Base-by-base conservation (phyloP, 2,329 filamentous ascomycete genomes). In the Fusarium sarcochroum region DNA sequence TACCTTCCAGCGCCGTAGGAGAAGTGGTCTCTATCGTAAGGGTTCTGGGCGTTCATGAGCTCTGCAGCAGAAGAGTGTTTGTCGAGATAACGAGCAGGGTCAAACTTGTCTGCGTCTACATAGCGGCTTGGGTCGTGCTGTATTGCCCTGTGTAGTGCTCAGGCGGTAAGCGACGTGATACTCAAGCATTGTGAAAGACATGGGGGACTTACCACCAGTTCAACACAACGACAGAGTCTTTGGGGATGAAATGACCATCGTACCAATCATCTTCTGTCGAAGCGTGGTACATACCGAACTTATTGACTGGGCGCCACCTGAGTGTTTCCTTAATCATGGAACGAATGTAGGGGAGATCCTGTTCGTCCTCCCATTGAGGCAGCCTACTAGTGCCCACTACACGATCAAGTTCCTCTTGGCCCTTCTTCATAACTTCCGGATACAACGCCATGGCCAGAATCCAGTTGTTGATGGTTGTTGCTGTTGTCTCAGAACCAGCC, bases 381-480 rank as follows among this genome's bases (percentile, higher is more conserved):
- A 79, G 53, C 5, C 82, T 73, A 5, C 73, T 69, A 6, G 62
- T 47, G 1, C 82, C 81, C 14, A 84, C 61, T 1, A 83, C 76
- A 1, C 69, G 45, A 53, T 83, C 81, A 21, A 84, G 72, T 56
- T 84, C 81, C 20, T 63, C 64, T 37, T 68, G 67, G 5, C 41
- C 67, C n/a, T 60, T 68, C 5, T 45, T 62, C 48, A 57, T 48
- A 0, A 82, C 80, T 21, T 77, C 78, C 6, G 76, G 75, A 32
- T 79, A 78, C 1, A 81, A 73, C 3, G 76, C 64, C 82, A 85
- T 85, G 15, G 84, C 85, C 34, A 83, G 78, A 5, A 82, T 75
- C 66, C 85, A 85, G 6, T 75, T 78, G 30, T 79, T 73, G 6
- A 86, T 56, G 5, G 66, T 69, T 1, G 65, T 71, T 1, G 66